Evolutionary conservation across 2,329 filamentous ascomycete genomes (phyloP).

Genomic region (Truncatella angustata): DNA sequence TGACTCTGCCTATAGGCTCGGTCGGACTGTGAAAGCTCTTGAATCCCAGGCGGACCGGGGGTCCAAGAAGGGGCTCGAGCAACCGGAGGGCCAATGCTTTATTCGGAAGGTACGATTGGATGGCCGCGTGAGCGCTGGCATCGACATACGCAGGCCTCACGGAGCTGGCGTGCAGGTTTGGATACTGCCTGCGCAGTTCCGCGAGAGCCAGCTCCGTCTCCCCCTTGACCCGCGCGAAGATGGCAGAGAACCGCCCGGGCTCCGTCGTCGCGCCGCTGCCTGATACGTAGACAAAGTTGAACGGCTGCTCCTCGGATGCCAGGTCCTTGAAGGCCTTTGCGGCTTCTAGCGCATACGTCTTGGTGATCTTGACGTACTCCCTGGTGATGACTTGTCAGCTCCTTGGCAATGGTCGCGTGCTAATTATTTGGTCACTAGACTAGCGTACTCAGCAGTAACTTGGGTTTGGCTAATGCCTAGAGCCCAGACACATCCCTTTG

Average conservation of each 20-base stretch:
- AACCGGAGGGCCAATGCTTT: slow-evolving; percentile 14
- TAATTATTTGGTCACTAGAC: too few species aligned
- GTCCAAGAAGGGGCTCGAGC: background rate
- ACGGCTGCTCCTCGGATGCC: slow-evolving; percentile 41
- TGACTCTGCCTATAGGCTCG: slow-evolving; percentile 38
- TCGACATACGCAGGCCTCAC: slow-evolving; percentile 63
- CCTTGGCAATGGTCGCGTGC: too few species aligned
- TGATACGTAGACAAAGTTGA: slow-evolving; percentile 72
- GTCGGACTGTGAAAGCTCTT: slow-evolving; percentile 39
- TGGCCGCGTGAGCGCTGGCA: slow-evolving; percentile 34
- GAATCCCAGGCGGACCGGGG: slow-evolving; percentile 1
- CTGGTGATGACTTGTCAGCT: slow-evolving; percentile 21
- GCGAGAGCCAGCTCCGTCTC: slow-evolving; percentile 60
- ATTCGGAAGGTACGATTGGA: slow-evolving; percentile 40
- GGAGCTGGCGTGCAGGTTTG: slow-evolving; percentile 51
- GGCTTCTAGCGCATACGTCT: slow-evolving; percentile 62
- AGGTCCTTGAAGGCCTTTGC: slow-evolving; percentile 53
- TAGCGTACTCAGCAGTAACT: slow-evolving; percentile 58
- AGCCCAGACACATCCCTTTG: slow-evolving; percentile 71
- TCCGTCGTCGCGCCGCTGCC: slow-evolving; percentile 58
- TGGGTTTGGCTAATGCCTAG: slow-evolving; percentile 62
- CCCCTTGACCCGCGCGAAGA: slow-evolving; percentile 67
- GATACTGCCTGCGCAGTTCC: slow-evolving; percentile 42
- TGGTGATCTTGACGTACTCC: slow-evolving; percentile 67
- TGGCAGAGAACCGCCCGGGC: slow-evolving; percentile 53